Percentiles rank a stretch among this genome's conserved stretches.
Conservation (phyloP, 805 yeast species). For the Pichia heedii region DNA sequence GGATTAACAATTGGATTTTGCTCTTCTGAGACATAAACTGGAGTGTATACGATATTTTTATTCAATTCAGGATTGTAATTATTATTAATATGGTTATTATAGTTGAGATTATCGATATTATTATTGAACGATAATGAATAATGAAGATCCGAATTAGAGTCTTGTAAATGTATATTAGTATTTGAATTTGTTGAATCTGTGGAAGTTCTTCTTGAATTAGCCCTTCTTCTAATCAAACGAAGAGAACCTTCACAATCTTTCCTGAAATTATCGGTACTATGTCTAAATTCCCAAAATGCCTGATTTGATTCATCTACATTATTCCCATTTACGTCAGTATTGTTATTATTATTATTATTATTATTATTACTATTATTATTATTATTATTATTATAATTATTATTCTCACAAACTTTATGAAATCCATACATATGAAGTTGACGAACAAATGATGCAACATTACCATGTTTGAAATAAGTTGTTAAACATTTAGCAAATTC, state of each 20-base stretch:
- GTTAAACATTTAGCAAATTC: constrained; percentile 55
- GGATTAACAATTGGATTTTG: no score
- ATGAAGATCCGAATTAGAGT: no score
- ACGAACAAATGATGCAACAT: constrained; percentile 86
- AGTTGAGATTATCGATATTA: no score
- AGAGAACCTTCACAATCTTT: constrained; percentile 39
- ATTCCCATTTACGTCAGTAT: constrained; percentile 5
- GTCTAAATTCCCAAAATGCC: constrained; percentile 50
- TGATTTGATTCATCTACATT: constrained; percentile 9
- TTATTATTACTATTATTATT: constrained; percentile 12
- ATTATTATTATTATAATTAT: constrained; percentile 10
- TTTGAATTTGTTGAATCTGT: neutral
- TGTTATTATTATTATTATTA: constrained; percentile 12
- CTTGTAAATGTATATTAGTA: no score
- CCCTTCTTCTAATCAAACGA: constrained; percentile 38
- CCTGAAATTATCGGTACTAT: constrained; percentile 40
- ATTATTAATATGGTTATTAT: neutral
- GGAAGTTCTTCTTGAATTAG: constrained; percentile 7
- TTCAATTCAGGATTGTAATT: neutral
- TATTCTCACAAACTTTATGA: constrained; percentile 60
- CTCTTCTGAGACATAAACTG: neutral
- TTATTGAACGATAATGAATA: no score
- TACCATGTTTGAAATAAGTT: constrained; percentile 87
- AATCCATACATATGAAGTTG: constrained; percentile 96
- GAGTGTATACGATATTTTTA: neutral